Conservation (phyloP, 2,329 filamentous ascomycete genomes). For the Graphilbum sp. region DNA sequence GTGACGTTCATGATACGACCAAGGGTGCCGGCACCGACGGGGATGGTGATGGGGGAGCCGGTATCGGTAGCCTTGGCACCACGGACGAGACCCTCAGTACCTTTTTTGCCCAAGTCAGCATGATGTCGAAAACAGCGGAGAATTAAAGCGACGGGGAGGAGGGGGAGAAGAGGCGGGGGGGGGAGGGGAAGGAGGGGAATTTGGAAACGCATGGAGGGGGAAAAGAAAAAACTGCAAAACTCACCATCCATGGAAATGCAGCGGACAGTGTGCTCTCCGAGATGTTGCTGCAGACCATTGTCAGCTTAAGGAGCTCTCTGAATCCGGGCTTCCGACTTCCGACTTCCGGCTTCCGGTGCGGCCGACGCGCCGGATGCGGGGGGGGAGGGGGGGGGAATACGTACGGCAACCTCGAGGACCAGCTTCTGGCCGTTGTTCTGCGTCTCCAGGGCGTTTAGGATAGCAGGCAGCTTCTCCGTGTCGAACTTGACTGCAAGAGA, state of each 20-base stretch:
- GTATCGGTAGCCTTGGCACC: constrained; percentile 74
- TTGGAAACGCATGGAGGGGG: background rate
- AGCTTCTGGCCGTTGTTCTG: constrained; percentile 88
- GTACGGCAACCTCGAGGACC: constrained; percentile 89
- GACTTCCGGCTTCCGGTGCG: no score
- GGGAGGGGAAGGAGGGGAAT: no score
- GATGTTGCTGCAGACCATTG: constrained; percentile 62
- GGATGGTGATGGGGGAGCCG: constrained; percentile 88
- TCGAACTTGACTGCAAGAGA: constrained; percentile 77
- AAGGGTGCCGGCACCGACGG: constrained; percentile 82
- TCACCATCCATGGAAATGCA: constrained; percentile 99
- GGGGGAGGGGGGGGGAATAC: constrained; percentile 18
- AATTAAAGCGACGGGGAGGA: constrained; percentile 6
- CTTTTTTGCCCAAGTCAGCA: constrained; percentile 27
- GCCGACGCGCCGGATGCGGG: no score
- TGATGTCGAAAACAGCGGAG: no score
- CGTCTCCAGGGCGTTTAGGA: constrained; percentile 93
- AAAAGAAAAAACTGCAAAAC: constrained; percentile 14
- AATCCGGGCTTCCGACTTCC: no score
- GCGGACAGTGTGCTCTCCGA: constrained; percentile 97
- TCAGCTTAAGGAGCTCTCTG: constrained; percentile 13
- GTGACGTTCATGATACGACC: constrained; percentile 99
- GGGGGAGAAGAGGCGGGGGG: no score
- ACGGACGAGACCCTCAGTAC: constrained; percentile 99
- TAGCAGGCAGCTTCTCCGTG: constrained; percentile 77